A percentile compares a stretch with the other conserved stretches of the same genome.
Evolutionary conservation across 768 basidiomycete species (phyloP).

Genomic region (Tricholoma flavovirens): DNA sequence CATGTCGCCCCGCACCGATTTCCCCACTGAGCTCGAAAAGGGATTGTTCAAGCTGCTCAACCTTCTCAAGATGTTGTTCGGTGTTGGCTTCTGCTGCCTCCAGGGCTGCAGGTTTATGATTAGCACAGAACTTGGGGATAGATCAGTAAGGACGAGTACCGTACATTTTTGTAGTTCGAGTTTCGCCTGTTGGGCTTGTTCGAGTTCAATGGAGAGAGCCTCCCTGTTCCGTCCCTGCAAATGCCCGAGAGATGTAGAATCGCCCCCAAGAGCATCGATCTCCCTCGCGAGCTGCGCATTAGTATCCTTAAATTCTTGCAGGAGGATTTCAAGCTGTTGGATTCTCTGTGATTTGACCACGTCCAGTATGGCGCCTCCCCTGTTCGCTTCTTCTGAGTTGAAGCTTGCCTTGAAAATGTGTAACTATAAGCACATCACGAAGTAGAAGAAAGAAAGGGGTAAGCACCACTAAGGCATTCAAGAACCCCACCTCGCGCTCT

Average conservation of each 20-base stretch:
- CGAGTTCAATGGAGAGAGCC: conserved; percentile 34
- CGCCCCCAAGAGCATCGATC: conserved; percentile 39
- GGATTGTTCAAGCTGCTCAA: conserved; percentile 71
- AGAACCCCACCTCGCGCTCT: conserved; percentile 61
- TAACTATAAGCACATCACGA: background rate
- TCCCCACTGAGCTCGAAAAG: conserved; percentile 75
- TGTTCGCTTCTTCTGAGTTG: conserved; percentile 46
- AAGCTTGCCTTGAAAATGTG: conserved; percentile 49
- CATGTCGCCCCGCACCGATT: conserved; percentile 67
- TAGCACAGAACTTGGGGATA: background rate
- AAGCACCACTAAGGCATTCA: conserved; percentile 63
- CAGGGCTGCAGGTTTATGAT: conserved; percentile 32
- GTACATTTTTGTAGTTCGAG: conserved; percentile 37
- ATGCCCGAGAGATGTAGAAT: conserved; percentile 21
- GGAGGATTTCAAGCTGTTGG: conserved; percentile 48
- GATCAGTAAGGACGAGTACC: background rate
- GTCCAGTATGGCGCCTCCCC: conserved; percentile 22
- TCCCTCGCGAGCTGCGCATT: conserved; percentile 42
- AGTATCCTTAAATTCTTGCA: conserved; percentile 49
- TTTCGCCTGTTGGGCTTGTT: conserved; percentile 22
- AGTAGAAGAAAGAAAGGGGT: background rate
- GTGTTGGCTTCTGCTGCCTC: conserved; percentile 30
- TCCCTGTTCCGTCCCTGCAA: conserved; percentile 21
- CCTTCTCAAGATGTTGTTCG: conserved; percentile 40
- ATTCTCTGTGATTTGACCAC: conserved; percentile 37